Evolutionary conservation across 2,329 filamentous ascomycete species (phyloP).

Genomic region (Trichoderma atrobrunneum): DNA sequence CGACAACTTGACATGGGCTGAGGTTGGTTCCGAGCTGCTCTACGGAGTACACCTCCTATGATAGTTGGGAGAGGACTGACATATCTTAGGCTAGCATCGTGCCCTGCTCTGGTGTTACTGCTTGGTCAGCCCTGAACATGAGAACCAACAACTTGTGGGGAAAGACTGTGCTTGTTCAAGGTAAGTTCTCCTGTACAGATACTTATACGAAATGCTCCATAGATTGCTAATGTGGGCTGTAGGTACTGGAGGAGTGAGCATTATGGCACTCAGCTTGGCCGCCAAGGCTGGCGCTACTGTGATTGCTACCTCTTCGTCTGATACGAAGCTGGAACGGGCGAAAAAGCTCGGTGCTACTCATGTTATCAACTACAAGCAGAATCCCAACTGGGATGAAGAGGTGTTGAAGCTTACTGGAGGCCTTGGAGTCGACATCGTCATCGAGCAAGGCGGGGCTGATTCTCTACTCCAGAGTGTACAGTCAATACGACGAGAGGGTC

Average conservation of each 20-base stretch:
- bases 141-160: background rate
- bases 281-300: conserved; percentile 50
- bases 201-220: background rate
- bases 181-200: background rate
- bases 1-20: conserved; percentile 9
- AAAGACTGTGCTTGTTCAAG: conserved; percentile 14
- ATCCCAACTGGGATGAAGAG: conserved; percentile 44
- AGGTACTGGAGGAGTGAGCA: conserved; percentile 42
- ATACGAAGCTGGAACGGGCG: conserved; percentile 45
- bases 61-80: background rate
- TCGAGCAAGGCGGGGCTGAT: conserved; percentile 26
- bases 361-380: conserved; percentile 49
- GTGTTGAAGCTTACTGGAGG: conserved; percentile 43
- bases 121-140: conserved; percentile 13
- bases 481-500: background rate
- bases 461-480: conserved; percentile 7
- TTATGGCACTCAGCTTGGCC: conserved; percentile 43
- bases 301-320: conserved; percentile 51
- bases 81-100: conserved; percentile 3
- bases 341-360: conserved; percentile 27
- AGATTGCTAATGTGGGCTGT: background rate
- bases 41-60: background rate
- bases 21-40: background rate
- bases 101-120: conserved; percentile 9
- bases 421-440: conserved; percentile 48